phyloP scores from a whole-genome alignment of 441 rosid species.

The Pelargonium australe region DNA sequence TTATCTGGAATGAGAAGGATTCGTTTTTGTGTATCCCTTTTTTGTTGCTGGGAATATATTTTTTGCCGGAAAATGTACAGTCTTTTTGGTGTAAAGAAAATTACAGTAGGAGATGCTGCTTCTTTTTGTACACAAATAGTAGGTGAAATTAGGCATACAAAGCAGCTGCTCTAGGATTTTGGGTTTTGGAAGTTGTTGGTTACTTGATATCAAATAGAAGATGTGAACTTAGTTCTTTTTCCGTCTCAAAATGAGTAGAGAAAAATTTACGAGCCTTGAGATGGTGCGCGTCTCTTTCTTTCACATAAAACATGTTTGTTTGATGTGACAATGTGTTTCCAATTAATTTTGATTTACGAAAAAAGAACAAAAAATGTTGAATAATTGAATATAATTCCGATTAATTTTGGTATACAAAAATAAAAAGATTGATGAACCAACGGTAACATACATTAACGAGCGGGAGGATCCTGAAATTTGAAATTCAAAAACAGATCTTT shows the following conservation, averaged over 20 bases:
- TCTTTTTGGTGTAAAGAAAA: conserved; percentile 24
- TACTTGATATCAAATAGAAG: too few species aligned
- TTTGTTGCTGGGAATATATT: conserved; percentile 10
- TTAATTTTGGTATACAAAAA: background rate
- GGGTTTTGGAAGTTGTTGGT: too few species aligned
- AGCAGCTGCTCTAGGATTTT: background rate
- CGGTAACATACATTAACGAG: conserved; percentile 13
- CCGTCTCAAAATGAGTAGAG: too few species aligned
- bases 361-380: too few species aligned
- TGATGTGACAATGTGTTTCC: too few species aligned
- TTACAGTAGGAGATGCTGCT: background rate
- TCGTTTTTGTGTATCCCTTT: background rate
- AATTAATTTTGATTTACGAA: too few species aligned
- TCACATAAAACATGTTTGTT: too few species aligned
- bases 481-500: conserved; percentile 23
- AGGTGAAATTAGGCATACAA: background rate
- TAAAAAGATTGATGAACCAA: background rate
- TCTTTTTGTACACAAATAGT: background rate
- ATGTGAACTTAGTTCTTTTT: too few species aligned
- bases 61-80: background rate
- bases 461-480: conserved; percentile 38
- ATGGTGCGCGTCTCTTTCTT: too few species aligned
- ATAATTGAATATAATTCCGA: too few species aligned
- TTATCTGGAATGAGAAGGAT: background rate
- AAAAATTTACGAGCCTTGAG: too few species aligned